A percentile compares a stretch with the other conserved stretches of the same genome.
phyloP scores from a whole-genome alignment of 495 filamentous ascomycete genomes.

The Hypoxylon fuscum region DNA sequence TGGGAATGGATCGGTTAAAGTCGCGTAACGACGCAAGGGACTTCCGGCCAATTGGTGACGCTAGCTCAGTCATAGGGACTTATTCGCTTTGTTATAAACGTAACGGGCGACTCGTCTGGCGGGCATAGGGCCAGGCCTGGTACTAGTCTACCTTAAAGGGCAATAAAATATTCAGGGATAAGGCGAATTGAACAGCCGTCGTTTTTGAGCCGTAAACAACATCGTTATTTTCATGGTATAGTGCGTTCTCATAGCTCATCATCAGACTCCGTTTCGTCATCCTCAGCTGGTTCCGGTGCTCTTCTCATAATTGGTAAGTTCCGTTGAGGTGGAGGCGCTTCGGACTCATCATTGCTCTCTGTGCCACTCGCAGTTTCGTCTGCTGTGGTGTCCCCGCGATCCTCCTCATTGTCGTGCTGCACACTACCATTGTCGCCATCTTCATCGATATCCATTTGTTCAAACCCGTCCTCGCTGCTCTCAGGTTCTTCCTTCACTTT shows the following conservation, averaged over 20 bases:
- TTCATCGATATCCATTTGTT: slow-evolving; percentile 68
- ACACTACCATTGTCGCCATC: slow-evolving; percentile 14
- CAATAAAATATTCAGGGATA: neutral
- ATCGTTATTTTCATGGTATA: slow-evolving; percentile 20
- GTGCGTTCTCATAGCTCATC: slow-evolving; percentile 50
- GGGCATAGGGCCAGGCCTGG: slow-evolving; percentile 10
- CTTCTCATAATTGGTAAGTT: slow-evolving; percentile 48
- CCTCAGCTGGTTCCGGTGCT: slow-evolving; percentile 38
- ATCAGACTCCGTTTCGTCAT: slow-evolving; percentile 54
- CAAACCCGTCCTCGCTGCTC: slow-evolving; percentile 60
- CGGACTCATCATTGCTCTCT: slow-evolving; percentile 52
- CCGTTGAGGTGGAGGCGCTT: slow-evolving; percentile 34
- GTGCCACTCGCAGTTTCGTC: slow-evolving; percentile 56
- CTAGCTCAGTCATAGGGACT: slow-evolving; percentile 6
- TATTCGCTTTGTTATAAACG: slow-evolving; percentile 1
- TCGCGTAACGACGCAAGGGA: too few relatives aligned
- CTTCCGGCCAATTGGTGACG: slow-evolving; percentile 4
- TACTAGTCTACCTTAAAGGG: neutral
- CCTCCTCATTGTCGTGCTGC: slow-evolving; percentile 41
- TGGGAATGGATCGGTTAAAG: too few relatives aligned
- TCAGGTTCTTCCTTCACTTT: slow-evolving; percentile 58
- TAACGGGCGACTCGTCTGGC: too few relatives aligned
- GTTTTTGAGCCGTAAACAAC: slow-evolving; percentile 14
- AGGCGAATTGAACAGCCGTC: neutral
- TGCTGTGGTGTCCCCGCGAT: slow-evolving; percentile 51